Evolutionary conservation across 352 stramenopile species (phyloP), one percentile per base, ranked within the genome.

Genomic region (Blastocystis sp.): DNA sequence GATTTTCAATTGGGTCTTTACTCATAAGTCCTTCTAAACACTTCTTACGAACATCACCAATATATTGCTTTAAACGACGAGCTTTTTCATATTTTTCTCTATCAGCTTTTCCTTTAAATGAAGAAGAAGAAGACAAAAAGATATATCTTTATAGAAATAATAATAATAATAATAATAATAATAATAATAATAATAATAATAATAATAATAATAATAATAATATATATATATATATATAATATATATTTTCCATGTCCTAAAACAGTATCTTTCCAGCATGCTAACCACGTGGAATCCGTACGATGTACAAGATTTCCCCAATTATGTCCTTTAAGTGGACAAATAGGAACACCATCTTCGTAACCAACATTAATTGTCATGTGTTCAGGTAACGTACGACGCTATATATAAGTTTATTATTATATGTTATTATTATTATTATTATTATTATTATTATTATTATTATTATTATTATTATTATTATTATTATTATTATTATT

Each of bases 31-130:
- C 82, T 46, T 80, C 78, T 45, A 78, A 77, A 67, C 93, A 93
- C 55, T 91, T 75, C 43, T 80, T 79, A 21, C 83, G 79, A 67
- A 93, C 87, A 69, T 87, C 91, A 34, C 84, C 76, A 66, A 99
- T 99, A 68, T 81, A 93, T 7, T 88, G 85, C 72, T 95, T 97
- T 16, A 99, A 73, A 43, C 80, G 75, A 4, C 88, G 85, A 19
- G 92, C 92, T 71, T 96, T 98, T 66, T 95, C 87, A 70, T 98
- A 99, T 71, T 99, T 99, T 48, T 76, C 80, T 69, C 93, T 75
- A 72, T 99, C 92, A 30, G 79, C 86, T 69, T 98, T 95, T 19
- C 91, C 91, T 77, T 98, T 99, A 71, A 99, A 96, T 58, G 80
- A 94, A 9, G 82, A 95, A 47, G 80, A 90, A 32, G 88, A 88